A percentile compares a stretch with the other conserved stretches of the same genome.
Conservation (phyloP, 768 basidiomycete species). For the Pisolithus tinctorius region DNA sequence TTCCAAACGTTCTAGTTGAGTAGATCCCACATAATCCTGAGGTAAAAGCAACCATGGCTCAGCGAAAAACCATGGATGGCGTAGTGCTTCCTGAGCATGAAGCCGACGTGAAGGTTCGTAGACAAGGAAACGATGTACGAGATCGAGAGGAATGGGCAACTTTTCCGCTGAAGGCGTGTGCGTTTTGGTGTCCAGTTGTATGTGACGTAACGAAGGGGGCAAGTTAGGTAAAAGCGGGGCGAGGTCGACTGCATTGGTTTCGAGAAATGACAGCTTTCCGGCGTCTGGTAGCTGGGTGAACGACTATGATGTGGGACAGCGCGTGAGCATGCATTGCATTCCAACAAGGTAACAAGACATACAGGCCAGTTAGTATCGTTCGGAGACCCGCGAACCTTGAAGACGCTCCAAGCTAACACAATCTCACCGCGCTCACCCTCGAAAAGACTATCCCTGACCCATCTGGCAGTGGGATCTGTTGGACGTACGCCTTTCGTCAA, state of each 20-base stretch:
- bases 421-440: constrained; percentile 72
- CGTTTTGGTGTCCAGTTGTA: constrained; percentile 6
- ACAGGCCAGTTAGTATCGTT: constrained; percentile 73
- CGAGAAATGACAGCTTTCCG: constrained; percentile 53
- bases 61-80: constrained; percentile 51
- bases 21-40: constrained; percentile 17
- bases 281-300: constrained; percentile 61
- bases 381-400: constrained; percentile 76
- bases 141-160: constrained; percentile 36
- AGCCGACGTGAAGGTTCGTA: constrained; percentile 53
- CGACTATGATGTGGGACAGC: constrained; percentile 28
- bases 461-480: constrained; percentile 21
- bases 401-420: constrained; percentile 86
- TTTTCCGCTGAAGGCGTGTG: constrained; percentile 4
- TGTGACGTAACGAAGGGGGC: constrained; percentile 26
- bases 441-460: constrained; percentile 58
- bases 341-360: constrained; percentile 22
- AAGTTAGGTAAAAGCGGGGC: constrained; percentile 51
- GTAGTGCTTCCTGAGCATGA: constrained; percentile 41
- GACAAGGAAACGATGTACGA: constrained; percentile 51
- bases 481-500: constrained; percentile 19
- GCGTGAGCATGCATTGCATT: background rate
- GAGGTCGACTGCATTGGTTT: constrained; percentile 47
- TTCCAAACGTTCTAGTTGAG: background rate
- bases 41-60: constrained; percentile 39